Evolutionary conservation across 371 early-diverging fungal species (phyloP).

Genomic region (Capillidium heterosporum): DNA sequence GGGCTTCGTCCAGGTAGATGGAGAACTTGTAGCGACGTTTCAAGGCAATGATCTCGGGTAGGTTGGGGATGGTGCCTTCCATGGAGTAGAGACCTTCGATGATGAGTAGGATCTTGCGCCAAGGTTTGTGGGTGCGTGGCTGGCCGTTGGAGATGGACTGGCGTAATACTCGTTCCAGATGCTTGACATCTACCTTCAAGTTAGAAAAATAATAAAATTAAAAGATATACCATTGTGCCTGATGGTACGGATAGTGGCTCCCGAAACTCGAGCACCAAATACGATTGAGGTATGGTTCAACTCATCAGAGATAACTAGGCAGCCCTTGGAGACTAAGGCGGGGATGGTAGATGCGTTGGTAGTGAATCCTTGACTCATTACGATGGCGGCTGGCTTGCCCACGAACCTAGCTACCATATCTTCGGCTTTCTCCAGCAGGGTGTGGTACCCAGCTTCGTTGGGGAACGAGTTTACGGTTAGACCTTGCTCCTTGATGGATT

Average conservation of each 20-base stretch:
- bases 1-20: constrained; percentile 98
- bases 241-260: constrained; percentile 87
- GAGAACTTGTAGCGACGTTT: constrained; percentile 95
- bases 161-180: constrained; percentile 74
- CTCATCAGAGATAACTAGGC: constrained; percentile 93
- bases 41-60: constrained; percentile 80
- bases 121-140: constrained; percentile 94
- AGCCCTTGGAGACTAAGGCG: constrained; percentile 75
- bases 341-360: constrained; percentile 97
- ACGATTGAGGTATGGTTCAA: constrained; percentile 96
- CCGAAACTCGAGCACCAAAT: constrained; percentile 86
- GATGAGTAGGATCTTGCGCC: constrained; percentile 96
- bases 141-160: constrained; percentile 95
- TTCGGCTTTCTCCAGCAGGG: constrained; percentile 68
- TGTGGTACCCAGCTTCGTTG: constrained; percentile 43
- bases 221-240: constrained; percentile 74
- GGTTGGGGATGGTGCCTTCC: constrained; percentile 92
- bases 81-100: constrained; percentile 98
- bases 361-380: constrained; percentile 98
- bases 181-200: constrained; percentile 24
- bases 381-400: constrained; percentile 83
- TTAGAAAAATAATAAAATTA: constrained; percentile 4
- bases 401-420: constrained; percentile 88
- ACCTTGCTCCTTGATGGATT: constrained; percentile 38
- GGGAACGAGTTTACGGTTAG: constrained; percentile 43